Percentiles rank a stretch among this genome's conserved stretches.
Conservation (phyloP, 169 alveolate genomes). For the Plasmodium knowlesi region DNA sequence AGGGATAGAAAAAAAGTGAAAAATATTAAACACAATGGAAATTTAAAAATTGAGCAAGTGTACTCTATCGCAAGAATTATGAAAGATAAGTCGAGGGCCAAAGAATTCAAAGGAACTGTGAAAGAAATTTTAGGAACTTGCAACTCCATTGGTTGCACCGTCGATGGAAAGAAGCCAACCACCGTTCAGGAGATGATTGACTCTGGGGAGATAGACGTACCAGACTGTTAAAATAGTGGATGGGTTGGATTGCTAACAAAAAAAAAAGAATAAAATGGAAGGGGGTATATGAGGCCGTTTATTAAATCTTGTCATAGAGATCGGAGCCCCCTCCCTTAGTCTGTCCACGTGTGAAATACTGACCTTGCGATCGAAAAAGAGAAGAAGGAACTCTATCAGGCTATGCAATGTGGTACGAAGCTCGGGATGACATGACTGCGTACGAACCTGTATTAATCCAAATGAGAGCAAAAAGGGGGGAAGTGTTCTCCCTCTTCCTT, state of each 20-base stretch:
- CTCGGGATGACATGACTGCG: background rate
- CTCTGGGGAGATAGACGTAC: constrained; percentile 91
- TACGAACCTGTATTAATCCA: background rate
- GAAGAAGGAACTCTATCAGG: background rate
- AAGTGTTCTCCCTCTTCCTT: background rate
- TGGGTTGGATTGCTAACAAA: background rate
- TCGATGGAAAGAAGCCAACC: constrained; percentile 95
- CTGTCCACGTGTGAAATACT: background rate
- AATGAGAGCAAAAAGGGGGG: background rate
- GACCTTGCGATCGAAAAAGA: background rate
- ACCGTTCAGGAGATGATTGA: constrained; percentile 91
- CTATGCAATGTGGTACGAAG: background rate
- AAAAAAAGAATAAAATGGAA: background rate
- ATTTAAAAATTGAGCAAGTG: constrained; percentile 94
- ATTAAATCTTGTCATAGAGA: background rate
- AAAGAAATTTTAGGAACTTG: constrained; percentile 98
- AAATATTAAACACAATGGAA: constrained; percentile 96
- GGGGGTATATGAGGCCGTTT: background rate
- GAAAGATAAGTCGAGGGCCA: constrained; percentile 92
- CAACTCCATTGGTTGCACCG: constrained; percentile 97
- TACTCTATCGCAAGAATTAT: constrained; percentile 94
- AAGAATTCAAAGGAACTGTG: constrained; percentile 95
- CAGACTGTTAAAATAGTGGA: constrained; percentile 75
- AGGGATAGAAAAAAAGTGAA: constrained; percentile 96
- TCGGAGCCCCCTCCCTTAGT: background rate